These are phyloP conservation scores for Daldinia loculata DNA, from an alignment of 495 filamentous ascomycete species.

Conservation along the genomic window DNA sequence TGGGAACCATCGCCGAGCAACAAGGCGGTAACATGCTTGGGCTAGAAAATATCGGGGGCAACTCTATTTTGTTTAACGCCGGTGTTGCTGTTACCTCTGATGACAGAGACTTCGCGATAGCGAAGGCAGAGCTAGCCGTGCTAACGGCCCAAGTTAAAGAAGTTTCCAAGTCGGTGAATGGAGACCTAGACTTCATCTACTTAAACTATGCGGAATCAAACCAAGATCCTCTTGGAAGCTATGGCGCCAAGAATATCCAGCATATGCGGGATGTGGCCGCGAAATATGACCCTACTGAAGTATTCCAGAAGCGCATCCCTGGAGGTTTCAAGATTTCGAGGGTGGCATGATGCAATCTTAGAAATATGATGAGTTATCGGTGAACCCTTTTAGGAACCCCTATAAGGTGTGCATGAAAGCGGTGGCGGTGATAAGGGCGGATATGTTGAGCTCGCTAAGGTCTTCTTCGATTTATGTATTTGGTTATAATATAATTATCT, in stretches of 20 bases:
- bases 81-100: constrained; percentile 18
- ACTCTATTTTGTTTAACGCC: constrained; percentile 34
- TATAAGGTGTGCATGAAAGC: too few species aligned
- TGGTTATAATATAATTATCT: background rate
- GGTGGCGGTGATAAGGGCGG: too few species aligned
- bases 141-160: constrained; percentile 33
- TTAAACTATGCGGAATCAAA: constrained; percentile 55
- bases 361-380: background rate
- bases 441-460: too few species aligned
- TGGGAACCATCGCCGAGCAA: constrained; percentile 29
- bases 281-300: constrained; percentile 58
- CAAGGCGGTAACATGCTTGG: constrained; percentile 51
- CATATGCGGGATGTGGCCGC: constrained; percentile 51
- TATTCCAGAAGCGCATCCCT: constrained; percentile 59
- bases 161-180: constrained; percentile 34
- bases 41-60: constrained; percentile 27
- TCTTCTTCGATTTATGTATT: too few species aligned
- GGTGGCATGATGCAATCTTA: constrained; percentile 6
- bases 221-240: constrained; percentile 58
- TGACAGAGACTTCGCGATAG: constrained; percentile 18
- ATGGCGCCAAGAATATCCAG: constrained; percentile 56
- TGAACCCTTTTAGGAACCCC: background rate
- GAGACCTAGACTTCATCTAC: constrained; percentile 46
- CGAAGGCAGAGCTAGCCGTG: constrained; percentile 15
- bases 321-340: constrained; percentile 47